Base-by-base conservation (phyloP, 2,329 filamentous ascomycete species). In the Colletotrichum sp. region DNA sequence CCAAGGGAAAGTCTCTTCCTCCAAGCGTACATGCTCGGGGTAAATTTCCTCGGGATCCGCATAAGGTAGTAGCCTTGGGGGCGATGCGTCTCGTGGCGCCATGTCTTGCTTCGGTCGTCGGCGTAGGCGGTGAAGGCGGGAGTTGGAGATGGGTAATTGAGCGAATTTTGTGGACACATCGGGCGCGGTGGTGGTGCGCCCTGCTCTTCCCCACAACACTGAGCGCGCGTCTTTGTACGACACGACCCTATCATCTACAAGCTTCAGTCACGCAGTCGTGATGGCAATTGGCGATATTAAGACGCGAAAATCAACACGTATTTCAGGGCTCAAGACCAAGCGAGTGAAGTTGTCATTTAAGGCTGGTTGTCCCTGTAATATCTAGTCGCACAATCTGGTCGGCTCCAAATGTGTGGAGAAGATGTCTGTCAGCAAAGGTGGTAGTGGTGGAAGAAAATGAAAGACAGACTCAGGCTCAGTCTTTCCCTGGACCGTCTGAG, bases 1-100 rank as follows among this genome's bases (percentile, higher is more conserved):
- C 39, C 68, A 75, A 3, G 80, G 75, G 28, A 82, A 66, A 2
- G 49, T 77, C 39, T 82, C 80, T 52, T 82, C 80, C 30, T 82
- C 81, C 36, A 81, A 32, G 16, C 59, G 63, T 3, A 60, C 44
- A 7, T 60, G 24, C 10, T 63, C 36, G 64, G 44, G 18, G 18
- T 76, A 76, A 4, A 76, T 18, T 36, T 76, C 74, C 30, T 76
- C 74, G 8, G 74, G 74, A 8, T 62, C 70, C 13, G 74, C 74
- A 18, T 65, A 18, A 4, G 74, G 64, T 34, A 69, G 44, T 30
- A 21, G 70, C 26, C 70, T 44, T 15, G 70, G 74, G 13, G 74
- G 74, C n/a, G 74, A 76, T 26, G 28, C 44, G 32, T 32, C 65
- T 34, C 70, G 65, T 63, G 30, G 44, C 16, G 70, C 7, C 74